Base-by-base conservation (phyloP, 2,329 filamentous ascomycete species). In the Uncinocarpus reesii region DNA sequence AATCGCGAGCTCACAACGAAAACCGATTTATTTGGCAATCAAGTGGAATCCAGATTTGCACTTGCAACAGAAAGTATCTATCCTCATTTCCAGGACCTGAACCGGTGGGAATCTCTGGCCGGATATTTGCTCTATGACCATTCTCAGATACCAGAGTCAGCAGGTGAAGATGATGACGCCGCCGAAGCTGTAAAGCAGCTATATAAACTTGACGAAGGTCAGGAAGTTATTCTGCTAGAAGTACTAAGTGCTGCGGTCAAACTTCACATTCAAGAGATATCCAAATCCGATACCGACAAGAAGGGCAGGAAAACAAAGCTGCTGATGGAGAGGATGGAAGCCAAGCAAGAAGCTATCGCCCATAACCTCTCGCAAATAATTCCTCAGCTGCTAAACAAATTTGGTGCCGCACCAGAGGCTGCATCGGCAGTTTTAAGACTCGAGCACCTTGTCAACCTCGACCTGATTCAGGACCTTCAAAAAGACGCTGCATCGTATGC, bases 111-210 rank as follows among this genome's bases (percentile, higher is more conserved):
- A 60, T 76, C 84, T 3, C 68, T 98, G 49, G 84, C 88, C 21
- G 88, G 88, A 13, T 98, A 95, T 64, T 76, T 98, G 5, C 73
- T 98, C 1, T 94, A 86, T 62, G 92, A 98, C 59, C 89, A 96
- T 64, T 92, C 88, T 0, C 62, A 79, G 63, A 70, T 80, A 57
- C 66, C 73, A 55, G 65, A 76, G 60, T 59, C 62, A 20, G 68
- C 74, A 2, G 75, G 76, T 41, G 71, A n/a, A n/a, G n/a, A 70
- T 7, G 76, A 77, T 23, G 78, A 81, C 51, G 68, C 79, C 1
- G 77, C 85, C 43, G 71, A 71, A 15, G 73, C 77, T 21, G 76
- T 93, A 43, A 86, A 84, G 58, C 76, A 78, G 52, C 78, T 83
- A 23, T 83, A 86, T 56, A 84, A 83, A 35, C 81, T 90, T 4